Conservation (phyloP, 2,329 filamentous ascomycete genomes). For the Aspergillus intermedius region DNA sequence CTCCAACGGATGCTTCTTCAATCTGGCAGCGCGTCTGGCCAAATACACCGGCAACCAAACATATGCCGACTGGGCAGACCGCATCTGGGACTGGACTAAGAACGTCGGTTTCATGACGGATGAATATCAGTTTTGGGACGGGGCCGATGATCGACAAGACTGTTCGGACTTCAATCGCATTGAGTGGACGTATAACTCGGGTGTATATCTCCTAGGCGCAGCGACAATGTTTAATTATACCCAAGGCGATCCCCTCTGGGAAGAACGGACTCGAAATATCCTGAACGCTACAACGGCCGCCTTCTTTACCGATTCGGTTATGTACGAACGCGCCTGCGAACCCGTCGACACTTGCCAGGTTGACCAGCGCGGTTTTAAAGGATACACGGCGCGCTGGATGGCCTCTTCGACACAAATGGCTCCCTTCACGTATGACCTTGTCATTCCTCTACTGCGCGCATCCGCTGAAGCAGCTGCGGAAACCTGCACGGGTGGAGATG, state of each 20-base stretch:
- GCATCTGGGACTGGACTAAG: conserved; percentile 53
- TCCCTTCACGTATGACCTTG: conserved; percentile 46
- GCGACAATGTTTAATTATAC: conserved; percentile 52
- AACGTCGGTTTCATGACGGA: conserved; percentile 46
- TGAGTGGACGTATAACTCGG: conserved; percentile 54
- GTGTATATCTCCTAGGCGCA: conserved; percentile 49
- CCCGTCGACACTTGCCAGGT: conserved; percentile 49
- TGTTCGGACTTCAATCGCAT: conserved; percentile 48
- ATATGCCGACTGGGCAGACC: conserved; percentile 59
- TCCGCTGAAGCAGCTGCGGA: conserved; percentile 51
- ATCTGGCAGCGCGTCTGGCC: conserved; percentile 24
- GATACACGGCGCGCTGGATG: conserved; percentile 57
- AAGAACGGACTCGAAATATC: conserved; percentile 43
- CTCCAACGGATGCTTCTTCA: conserved; percentile 28
- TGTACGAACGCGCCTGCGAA: conserved; percentile 58
- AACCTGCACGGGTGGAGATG: conserved; percentile 46
- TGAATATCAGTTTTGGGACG: conserved; percentile 50
- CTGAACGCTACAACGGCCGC: conserved; percentile 48
- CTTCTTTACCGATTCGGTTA: conserved; percentile 47
- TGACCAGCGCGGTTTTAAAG: conserved; percentile 62
- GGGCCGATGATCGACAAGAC: conserved; percentile 45
- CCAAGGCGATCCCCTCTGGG: conserved; percentile 45
- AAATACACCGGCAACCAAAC: conserved; percentile 27
- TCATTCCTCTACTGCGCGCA: conserved; percentile 48
- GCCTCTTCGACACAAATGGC: conserved; percentile 53